Evolutionary conservation across 208 protist genomes (phyloP).

Genomic region (Leishmania mexicana): DNA sequence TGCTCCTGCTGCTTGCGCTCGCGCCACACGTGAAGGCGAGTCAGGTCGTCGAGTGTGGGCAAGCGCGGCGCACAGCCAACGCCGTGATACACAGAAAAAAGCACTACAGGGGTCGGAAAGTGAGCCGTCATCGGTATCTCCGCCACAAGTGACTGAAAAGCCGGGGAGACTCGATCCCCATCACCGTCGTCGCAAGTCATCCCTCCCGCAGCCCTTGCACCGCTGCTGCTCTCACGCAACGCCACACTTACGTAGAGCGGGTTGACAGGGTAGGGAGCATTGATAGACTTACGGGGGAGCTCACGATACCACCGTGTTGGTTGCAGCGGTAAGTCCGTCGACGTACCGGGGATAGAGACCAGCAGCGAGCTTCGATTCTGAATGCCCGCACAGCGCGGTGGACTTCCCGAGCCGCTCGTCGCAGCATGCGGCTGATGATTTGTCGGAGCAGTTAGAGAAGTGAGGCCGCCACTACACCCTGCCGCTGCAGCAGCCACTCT

Average conservation of each 20-base stretch:
- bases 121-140: slow-evolving; percentile 38
- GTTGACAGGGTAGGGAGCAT: slow-evolving; percentile 50
- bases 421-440: slow-evolving; percentile 5
- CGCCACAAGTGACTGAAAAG: neutral
- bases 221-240: neutral
- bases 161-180: neutral
- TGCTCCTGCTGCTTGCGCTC: slow-evolving; percentile 3
- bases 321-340: slow-evolving; percentile 17
- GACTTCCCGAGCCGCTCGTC: neutral
- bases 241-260: slow-evolving; percentile 45
- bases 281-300: slow-evolving; percentile 47
- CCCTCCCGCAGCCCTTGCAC: neutral
- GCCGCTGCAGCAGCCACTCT: neutral
- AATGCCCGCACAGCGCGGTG: slow-evolving; percentile 4
- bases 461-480: neutral
- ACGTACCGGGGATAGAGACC: slow-evolving; percentile 34
- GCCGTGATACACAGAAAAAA: slow-evolving; percentile 59
- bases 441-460: neutral
- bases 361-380: slow-evolving; percentile 15
- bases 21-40: slow-evolving; percentile 16
- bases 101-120: slow-evolving; percentile 56
- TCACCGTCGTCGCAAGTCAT: neutral
- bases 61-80: slow-evolving; percentile 56
- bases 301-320: slow-evolving; percentile 36
- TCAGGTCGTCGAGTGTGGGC: slow-evolving; percentile 31